Evolutionary conservation across 2,329 filamentous ascomycete species (phyloP).

Genomic region (Fusarium burgessii): DNA sequence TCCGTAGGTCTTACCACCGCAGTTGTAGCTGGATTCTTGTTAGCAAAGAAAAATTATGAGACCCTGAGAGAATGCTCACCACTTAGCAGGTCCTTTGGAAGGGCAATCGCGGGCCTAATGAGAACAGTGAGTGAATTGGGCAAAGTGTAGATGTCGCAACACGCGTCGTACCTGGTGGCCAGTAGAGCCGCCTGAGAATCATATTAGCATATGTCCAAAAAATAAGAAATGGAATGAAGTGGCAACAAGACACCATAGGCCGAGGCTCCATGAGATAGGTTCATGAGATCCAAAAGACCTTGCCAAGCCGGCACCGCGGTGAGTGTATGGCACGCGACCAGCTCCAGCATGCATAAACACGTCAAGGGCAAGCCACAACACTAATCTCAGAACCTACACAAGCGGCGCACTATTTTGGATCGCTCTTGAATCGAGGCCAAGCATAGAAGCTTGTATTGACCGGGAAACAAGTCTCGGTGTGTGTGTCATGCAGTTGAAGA

Average conservation of each 20-base stretch:
- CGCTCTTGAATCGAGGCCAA: background rate
- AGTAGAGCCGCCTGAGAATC: constrained; percentile 73
- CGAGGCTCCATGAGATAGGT: background rate
- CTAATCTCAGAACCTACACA: background rate
- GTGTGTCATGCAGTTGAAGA: background rate
- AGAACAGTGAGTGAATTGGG: constrained; percentile 23
- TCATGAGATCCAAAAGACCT: background rate
- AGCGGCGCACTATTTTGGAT: background rate
- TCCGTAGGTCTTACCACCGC: constrained; percentile 71
- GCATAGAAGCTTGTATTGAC: background rate
- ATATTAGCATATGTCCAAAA: constrained; percentile 35
- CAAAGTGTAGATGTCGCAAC: background rate
- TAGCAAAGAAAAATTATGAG: background rate
- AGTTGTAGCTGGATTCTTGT: constrained; percentile 76
- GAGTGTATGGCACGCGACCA: constrained; percentile 11
- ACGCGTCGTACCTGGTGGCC: constrained; percentile 75
- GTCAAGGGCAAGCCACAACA: constrained; percentile 2
- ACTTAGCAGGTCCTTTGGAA: constrained; percentile 84
- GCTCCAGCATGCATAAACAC: background rate
- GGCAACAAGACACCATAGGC: background rate
- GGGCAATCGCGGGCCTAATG: constrained; percentile 84
- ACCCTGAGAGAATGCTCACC: constrained; percentile 64
- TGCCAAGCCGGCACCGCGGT: constrained; percentile 6
- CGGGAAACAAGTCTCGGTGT: background rate
- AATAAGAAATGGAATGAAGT: background rate